Percentiles rank a stretch among this genome's conserved stretches.
Conservation (phyloP, 2,329 filamentous ascomycete species). For the Aspergillus proliferans region DNA sequence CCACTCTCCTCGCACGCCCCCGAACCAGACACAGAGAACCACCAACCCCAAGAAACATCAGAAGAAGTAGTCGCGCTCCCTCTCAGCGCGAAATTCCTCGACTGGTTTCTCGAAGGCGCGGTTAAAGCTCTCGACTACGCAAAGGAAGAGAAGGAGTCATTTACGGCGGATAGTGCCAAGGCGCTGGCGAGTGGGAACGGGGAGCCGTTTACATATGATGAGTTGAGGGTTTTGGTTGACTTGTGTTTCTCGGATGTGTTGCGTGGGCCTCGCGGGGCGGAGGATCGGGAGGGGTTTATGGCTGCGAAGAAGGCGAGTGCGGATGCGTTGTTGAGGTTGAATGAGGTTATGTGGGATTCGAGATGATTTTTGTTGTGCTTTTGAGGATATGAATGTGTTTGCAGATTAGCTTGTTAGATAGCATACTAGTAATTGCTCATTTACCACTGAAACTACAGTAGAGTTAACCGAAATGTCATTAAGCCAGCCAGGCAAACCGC, state of each 20-base stretch:
- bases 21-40: slow-evolving; percentile 2
- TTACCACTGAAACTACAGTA: not conserved
- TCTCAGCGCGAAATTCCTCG: slow-evolving; percentile 40
- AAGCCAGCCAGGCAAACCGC: not conserved
- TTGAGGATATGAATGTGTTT: not conserved
- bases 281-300: slow-evolving; percentile 42
- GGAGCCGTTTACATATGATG: slow-evolving; percentile 41
- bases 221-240: slow-evolving; percentile 40
- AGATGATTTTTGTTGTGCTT: slow-evolving; percentile 12
- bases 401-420: not conserved
- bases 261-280: slow-evolving; percentile 33
- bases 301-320: slow-evolving; percentile 40
- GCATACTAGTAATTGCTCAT: not conserved
- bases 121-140: slow-evolving; percentile 41
- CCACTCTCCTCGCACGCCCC: slow-evolving; percentile 7
- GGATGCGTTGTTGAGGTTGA: slow-evolving; percentile 39
- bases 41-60: slow-evolving; percentile 2
- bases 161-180: slow-evolving; percentile 27
- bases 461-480: not conserved
- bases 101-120: slow-evolving; percentile 44
- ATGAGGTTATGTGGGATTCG: slow-evolving; percentile 45
- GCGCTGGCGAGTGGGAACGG: slow-evolving; percentile 33
- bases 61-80: slow-evolving; percentile 37
- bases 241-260: slow-evolving; percentile 42
- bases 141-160: slow-evolving; percentile 38